phyloP scores from a whole-genome alignment of 306 rosid genomes.

The Astragalus glycyphyllos region DNA sequence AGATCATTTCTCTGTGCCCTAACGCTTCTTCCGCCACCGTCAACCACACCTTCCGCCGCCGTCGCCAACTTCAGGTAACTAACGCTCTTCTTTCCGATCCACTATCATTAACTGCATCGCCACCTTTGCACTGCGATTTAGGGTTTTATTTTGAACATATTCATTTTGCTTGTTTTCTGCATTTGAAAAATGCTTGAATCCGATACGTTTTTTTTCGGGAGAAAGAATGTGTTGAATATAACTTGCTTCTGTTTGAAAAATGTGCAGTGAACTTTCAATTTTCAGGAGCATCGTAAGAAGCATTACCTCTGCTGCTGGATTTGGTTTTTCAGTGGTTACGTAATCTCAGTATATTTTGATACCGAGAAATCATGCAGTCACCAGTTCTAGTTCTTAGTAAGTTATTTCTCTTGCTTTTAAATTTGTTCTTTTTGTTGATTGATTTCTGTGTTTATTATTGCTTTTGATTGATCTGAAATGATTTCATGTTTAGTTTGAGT shows the following conservation, averaged over 20 bases:
- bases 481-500: background rate
- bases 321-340: background rate
- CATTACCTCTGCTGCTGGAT: conserved; percentile 5
- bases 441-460: background rate
- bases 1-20: conserved; percentile 34
- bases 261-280: conserved; percentile 20
- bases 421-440: background rate
- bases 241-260: conserved; percentile 26
- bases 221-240: conserved; percentile 24
- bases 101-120: conserved; percentile 21
- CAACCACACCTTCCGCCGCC: conserved; percentile 12
- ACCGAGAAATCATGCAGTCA: conserved; percentile 52
- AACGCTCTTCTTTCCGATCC: conserved; percentile 23
- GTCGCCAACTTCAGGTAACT: conserved; percentile 34
- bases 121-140: conserved; percentile 2
- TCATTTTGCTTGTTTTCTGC: background rate
- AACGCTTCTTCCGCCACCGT: conserved; percentile 34
- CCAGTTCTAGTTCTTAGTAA: conserved; percentile 59
- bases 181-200: conserved; percentile 36
- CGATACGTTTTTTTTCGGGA: background rate
- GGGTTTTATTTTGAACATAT: conserved; percentile 12
- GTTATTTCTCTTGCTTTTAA: conserved; percentile 20
- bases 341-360: conserved; percentile 15
- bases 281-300: conserved; percentile 4
- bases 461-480: background rate